A percentile compares a stretch with the other conserved stretches of the same genome.
Evolutionary conservation across 2,329 filamentous ascomycete species (phyloP).

Genomic region (Neofusicoccum kwambonambiense): DNA sequence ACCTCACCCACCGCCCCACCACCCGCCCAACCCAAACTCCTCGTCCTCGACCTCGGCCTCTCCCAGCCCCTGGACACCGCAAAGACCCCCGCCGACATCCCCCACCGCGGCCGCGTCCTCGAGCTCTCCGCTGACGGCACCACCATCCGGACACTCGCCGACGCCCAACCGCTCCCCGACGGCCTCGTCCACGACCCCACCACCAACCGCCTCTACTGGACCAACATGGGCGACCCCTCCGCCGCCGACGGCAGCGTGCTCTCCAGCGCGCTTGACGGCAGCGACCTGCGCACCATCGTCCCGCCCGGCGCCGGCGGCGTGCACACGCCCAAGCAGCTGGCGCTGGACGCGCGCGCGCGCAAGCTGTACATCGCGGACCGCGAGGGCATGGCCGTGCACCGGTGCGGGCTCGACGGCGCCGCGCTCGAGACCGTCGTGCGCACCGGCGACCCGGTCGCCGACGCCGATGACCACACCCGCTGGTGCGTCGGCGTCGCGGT

Average conservation of each 20-base stretch:
- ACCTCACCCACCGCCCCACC: background rate
- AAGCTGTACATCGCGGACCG: constrained; percentile 45
- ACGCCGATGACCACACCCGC: constrained; percentile 31
- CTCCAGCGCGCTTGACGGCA: constrained; percentile 50
- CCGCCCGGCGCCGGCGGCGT: constrained; percentile 36
- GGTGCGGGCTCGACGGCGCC: constrained; percentile 37
- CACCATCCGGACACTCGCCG: background rate
- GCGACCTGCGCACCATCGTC: constrained; percentile 45
- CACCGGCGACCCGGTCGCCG: constrained; percentile 27
- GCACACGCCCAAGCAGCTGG: constrained; percentile 51
- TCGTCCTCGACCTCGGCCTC: constrained; percentile 11
- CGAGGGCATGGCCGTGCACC: constrained; percentile 39
- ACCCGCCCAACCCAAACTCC: background rate
- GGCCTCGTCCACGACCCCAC: constrained; percentile 29
- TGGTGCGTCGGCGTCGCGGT: constrained; percentile 61
- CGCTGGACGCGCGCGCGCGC: constrained; percentile 29
- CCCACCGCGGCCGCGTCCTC: background rate
- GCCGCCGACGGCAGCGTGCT: constrained; percentile 45
- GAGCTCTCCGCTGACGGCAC: background rate
- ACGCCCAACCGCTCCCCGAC: constrained; percentile 25
- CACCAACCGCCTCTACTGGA: constrained; percentile 32
- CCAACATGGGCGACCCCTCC: constrained; percentile 23
- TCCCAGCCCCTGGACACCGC: background rate
- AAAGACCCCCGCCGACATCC: background rate
- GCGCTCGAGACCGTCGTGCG: constrained; percentile 41